Evolutionary conservation across 2,329 filamentous ascomycete species (phyloP).

Genomic region (Dactylonectria estremocensis): DNA sequence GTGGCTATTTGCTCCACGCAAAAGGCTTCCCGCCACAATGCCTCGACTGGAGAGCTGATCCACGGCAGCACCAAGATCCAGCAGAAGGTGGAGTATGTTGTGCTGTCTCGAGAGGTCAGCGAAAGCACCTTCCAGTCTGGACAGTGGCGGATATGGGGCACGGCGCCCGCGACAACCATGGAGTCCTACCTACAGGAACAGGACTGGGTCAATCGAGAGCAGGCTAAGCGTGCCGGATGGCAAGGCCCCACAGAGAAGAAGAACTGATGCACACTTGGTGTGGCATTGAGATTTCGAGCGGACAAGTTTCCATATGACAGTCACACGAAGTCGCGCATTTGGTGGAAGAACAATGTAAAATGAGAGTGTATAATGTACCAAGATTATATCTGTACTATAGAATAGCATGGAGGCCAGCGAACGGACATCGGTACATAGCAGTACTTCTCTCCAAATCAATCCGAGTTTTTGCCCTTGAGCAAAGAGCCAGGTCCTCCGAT

Average conservation of each 20-base stretch:
- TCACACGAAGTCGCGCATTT: slow-evolving; percentile 2
- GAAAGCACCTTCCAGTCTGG: slow-evolving; percentile 62
- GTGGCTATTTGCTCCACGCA: slow-evolving; percentile 73
- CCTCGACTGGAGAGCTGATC: slow-evolving; percentile 56
- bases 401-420: slow-evolving; percentile 46
- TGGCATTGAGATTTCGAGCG: neutral
- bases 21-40: slow-evolving; percentile 62
- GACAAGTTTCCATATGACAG: neutral
- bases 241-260: slow-evolving; percentile 42
- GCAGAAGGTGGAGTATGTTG: slow-evolving; percentile 75
- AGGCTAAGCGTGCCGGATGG: slow-evolving; percentile 54
- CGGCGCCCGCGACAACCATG: slow-evolving; percentile 67
- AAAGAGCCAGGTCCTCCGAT: slow-evolving; percentile 10
- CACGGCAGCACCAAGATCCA: slow-evolving; percentile 65
- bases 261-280: slow-evolving; percentile 24
- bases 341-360: slow-evolving; percentile 42
- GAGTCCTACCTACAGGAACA: slow-evolving; percentile 57
- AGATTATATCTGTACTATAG: slow-evolving; percentile 50
- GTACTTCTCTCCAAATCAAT: slow-evolving; percentile 40
- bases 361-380: slow-evolving; percentile 39
- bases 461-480: slow-evolving; percentile 24
- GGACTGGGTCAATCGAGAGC: slow-evolving; percentile 52
- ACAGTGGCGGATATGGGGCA: slow-evolving; percentile 78
- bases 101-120: slow-evolving; percentile 67
- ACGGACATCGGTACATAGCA: slow-evolving; percentile 37